Evolutionary conservation across 208 protist species (phyloP), one percentile per base, ranked within the genome.

Genomic region (Crithidia acanthocephali): DNA sequence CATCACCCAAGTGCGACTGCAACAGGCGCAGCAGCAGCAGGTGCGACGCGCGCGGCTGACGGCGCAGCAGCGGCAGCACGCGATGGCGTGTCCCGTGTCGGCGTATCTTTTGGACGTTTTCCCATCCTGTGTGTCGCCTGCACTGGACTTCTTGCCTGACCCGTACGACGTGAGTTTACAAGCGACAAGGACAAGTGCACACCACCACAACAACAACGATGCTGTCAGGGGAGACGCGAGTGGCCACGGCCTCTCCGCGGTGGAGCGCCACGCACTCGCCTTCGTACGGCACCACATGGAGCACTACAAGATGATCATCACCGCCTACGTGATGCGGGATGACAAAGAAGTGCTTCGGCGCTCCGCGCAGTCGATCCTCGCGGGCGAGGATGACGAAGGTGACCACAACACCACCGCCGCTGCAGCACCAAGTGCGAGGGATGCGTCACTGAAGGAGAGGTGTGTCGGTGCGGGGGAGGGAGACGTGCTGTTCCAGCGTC

Each of bases 251-350:
- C 80, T 93, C 9, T 76, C 64, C 25, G 20, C 45, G 28, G 35
- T 85, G 18, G 87, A 93, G 60, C 76, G 68, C 15, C 45, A 72
- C 7, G 84, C 87, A n/a, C 55, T 88, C 28, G 27, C 22, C 44
- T 83, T 84, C 57, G 72, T 90, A 33, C 84, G 78, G 8, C 59
- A 22, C 23, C 65, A 90, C 73, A 72, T 85, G 55, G 28, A 7
- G 0, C 42, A 68, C 25, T 87, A 87, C 52, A 75, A 79, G 44
- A 33, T 42, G 2, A 84, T 90, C 63, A 72, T 93, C 44, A 77
- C 72, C 18, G 44, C 55, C 2, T 85, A 80, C 70, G 88, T 93
- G n/a, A 93, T 93, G 80, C 76, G 85, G 9, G 64, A 76, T 50
- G 74, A 65, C 0, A 75, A 63, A 16, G 88, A 93, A 70, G 74